phyloP scores from a whole-genome alignment of 164 flowering plant genomes.

The Piper betle region DNA sequence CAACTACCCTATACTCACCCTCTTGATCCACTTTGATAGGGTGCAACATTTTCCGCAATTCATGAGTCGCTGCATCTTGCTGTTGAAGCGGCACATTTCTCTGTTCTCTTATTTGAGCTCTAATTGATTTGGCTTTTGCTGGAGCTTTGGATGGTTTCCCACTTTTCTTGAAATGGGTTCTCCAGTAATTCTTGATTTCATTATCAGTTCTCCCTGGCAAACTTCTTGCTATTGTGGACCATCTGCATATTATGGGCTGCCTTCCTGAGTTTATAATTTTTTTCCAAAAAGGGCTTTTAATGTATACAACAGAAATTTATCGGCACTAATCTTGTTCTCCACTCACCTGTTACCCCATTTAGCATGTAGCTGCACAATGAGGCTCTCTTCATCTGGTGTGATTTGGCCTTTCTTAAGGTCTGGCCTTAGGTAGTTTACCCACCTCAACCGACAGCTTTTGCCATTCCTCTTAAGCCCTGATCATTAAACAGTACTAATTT shows the following conservation, averaged over 20 bases:
- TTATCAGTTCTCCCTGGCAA: constrained; percentile 11
- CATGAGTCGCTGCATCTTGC: constrained; percentile 9
- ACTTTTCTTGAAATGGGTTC: constrained; percentile 10
- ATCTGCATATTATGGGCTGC: neutral
- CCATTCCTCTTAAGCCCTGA: constrained; percentile 74
- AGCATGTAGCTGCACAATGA: constrained; percentile 76
- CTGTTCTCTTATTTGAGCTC: neutral
- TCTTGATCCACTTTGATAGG: constrained; percentile 17
- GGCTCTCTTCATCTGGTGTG: constrained; percentile 52
- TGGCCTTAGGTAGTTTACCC: constrained; percentile 74
- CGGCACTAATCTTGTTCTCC: neutral
- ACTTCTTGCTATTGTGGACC: constrained; percentile 9
- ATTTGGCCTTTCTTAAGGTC: constrained; percentile 68
- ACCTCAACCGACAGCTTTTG: constrained; percentile 78
- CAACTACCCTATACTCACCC: constrained; percentile 7
- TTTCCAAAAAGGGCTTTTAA: neutral
- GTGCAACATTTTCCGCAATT: constrained; percentile 11
- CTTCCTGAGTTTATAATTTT: neutral
- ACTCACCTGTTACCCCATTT: constrained; percentile 73
- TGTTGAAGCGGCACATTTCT: neutral
- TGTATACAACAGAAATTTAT: neutral
- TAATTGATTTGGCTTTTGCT: neutral
- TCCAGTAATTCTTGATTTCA: constrained; percentile 12
- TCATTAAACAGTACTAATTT: neutral
- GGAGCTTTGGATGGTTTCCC: neutral